Evolutionary conservation across 305 asterid genomes (phyloP), one percentile per base, ranked within the genome.

Genomic region (Fraxinus sp.): DNA sequence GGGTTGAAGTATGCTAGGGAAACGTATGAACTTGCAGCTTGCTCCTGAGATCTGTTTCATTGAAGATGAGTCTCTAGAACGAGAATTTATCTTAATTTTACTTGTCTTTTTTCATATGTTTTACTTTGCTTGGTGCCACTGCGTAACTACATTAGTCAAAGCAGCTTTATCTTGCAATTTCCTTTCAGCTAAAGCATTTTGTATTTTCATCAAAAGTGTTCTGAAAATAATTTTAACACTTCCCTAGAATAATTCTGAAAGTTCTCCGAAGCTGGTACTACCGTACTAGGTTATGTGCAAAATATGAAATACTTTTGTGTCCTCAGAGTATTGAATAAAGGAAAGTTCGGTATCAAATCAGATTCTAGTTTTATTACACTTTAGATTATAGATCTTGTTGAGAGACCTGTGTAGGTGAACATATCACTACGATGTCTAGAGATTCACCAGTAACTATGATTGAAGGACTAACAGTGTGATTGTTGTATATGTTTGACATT

Each of bases 11-110:
- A 90, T 88, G 87, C 88, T 95, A 80, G 98, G 99, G 44, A 94
- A 85, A 89, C 98, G 99, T 75, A 90, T 95, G 98, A 94, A 91
- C 90, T 85, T 95, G 90, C 91, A 98, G 81, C 90, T 94, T 83
- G 94, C 98, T 41, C 98, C 98, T 28, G 98, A 95, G 89, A 84
- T 95, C 79, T 94, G 98, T 24, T 95, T 95, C 88, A 85, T 95
- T 18, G 98, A 95, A 90, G 99, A 95, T 13, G 98, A 94, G 84
- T 89, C 99, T 85, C 74, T 90, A 79, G 99, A 94, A 87, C 90
- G 98, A 91, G 97, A 76, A 55, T 9, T 78, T 22, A 6, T 81
- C 24, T 10, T 36, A 49, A 18, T 77, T 82, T 79, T 44, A 68
- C 11, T 30, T 26, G 6, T 59, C 64, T 0, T 24, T 0, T 24